Evolutionary conservation across 495 filamentous ascomycete genomes (phyloP), one percentile per base, ranked within the genome.

Genomic region (Pyrenula aspistea): DNA sequence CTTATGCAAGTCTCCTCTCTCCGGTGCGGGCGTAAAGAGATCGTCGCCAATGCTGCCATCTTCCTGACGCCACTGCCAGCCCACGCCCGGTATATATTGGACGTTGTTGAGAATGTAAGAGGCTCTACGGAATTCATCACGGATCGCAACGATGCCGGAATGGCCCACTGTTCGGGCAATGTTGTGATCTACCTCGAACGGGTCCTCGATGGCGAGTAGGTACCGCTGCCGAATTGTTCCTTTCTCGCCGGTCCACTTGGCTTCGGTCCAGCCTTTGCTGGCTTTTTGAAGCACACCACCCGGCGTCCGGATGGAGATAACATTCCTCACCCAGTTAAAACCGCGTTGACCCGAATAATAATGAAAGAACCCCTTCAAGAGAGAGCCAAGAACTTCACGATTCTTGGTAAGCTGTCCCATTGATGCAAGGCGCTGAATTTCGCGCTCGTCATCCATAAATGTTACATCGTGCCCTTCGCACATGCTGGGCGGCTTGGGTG

Each of bases 161-260:
- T 85, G 81, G 24, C 83, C 89, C 0, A 92, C 89, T 0, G 89
- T 93, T 25, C 88, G 73, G 10, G 84, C 89, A 50, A 94, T 83
- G 61, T 94, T 93, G 67, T 93, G 88, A 51, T 84, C 81, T 2
- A 78, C 73, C 72, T 93, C 89, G 64, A 94, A 93, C 0, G 89
- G 89, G 64, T 94, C 89, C 63, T 94, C 89, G 57, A 94, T 89
- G 36, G 88, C 85, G 60, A 93, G 84, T 15, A 94, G 78, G 65
- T 86, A 93, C n/a, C 88, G 80, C 60, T 89, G 77, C 10, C 85
- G 77, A 15, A 90, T 72, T 61, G 87, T 84, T 59, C 83, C 84
- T 15, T 72, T 62, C 49, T 71, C 65, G 1, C 59, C 53, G 53
- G 57, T 71, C 2, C 82, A 84, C 63, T 82, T 84, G 1, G 88